These are phyloP conservation scores for Aspergillus proliferans DNA, from an alignment of 2,329 filamentous ascomycete species.

Conservation along the genomic window DNA sequence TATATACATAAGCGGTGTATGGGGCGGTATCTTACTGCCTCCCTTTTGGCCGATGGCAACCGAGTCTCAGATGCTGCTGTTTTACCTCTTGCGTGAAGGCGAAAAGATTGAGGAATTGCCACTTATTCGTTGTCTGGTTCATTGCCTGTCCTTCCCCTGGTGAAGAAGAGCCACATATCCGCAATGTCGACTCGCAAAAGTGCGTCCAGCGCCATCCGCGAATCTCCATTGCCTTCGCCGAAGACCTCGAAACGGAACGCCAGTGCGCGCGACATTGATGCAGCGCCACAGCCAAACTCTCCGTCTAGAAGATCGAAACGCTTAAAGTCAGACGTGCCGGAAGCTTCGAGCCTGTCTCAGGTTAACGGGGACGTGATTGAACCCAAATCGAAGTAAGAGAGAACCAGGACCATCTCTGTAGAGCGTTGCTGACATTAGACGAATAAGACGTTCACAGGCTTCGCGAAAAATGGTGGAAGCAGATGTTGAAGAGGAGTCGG, in stretches of 20 bases:
- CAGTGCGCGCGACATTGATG: slow-evolving; percentile 25
- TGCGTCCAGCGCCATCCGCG: slow-evolving; percentile 4
- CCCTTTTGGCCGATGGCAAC: background rate
- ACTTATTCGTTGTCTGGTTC: too few relatives aligned
- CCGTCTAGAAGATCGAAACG: slow-evolving; percentile 26
- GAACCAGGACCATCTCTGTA: background rate
- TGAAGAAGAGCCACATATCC: too few relatives aligned
- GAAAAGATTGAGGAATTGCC: too few relatives aligned
- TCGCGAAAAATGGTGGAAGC: slow-evolving; percentile 6
- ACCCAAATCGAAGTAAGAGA: background rate
- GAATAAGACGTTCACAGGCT: background rate
- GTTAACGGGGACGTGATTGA: background rate
- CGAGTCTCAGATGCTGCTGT: too few relatives aligned
- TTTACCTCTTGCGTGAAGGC: too few relatives aligned
- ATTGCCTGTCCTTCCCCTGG: too few relatives aligned
- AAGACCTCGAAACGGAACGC: slow-evolving; percentile 6
- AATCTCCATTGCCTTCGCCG: slow-evolving; percentile 1
- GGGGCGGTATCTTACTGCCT: background rate
- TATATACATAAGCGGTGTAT: slow-evolving; percentile 5
- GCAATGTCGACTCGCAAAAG: slow-evolving; percentile 4
- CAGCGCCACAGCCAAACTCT: slow-evolving; percentile 13
- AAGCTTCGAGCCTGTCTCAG: background rate
- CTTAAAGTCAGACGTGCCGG: slow-evolving; percentile 12
- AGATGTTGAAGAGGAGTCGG: slow-evolving; percentile 12
- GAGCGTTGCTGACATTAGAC: background rate